These are phyloP conservation scores for Orbilia ellipsospora DNA, from an alignment of 2,329 filamentous ascomycete genomes.

Conservation along the genomic window DNA sequence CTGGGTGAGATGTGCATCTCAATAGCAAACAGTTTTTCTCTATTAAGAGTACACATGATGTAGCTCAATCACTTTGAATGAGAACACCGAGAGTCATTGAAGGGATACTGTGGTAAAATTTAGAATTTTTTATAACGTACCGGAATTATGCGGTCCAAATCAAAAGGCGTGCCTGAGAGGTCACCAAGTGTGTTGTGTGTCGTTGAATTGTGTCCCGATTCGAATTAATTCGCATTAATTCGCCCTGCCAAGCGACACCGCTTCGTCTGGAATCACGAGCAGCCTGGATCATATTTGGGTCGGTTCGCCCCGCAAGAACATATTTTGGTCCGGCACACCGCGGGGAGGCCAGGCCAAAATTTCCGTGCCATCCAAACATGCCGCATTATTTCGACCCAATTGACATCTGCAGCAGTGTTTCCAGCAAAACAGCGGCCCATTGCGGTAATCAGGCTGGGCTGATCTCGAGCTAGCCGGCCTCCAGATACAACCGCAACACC, in stretches of 20 bases:
- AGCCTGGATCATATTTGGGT: not conserved
- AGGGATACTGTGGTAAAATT: slow-evolving; percentile 6
- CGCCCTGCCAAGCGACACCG: slow-evolving; percentile 33
- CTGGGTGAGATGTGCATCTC: too few species aligned
- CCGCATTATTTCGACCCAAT: slow-evolving; percentile 19
- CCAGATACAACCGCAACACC: not conserved
- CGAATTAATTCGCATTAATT: not conserved
- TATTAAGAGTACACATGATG: not conserved
- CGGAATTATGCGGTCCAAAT: slow-evolving; percentile 22
- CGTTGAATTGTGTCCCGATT: slow-evolving; percentile 14
- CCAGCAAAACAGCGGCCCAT: slow-evolving; percentile 17
- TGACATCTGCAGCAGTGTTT: slow-evolving; percentile 14
- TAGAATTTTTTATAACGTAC: slow-evolving; percentile 1
- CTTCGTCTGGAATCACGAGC: slow-evolving; percentile 20
- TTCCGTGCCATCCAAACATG: slow-evolving; percentile 9
- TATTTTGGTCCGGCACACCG: slow-evolving; percentile 25
- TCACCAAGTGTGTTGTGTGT: slow-evolving; percentile 23
- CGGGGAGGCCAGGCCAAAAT: slow-evolving; percentile 27
- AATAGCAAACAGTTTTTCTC: not conserved
- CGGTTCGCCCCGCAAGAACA: slow-evolving; percentile 32
- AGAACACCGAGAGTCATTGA: not conserved
- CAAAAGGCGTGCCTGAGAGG: slow-evolving; percentile 9
- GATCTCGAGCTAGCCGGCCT: not conserved
- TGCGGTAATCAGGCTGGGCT: slow-evolving; percentile 7
- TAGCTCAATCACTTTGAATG: not conserved